These are phyloP conservation scores for Cardamine occulta DNA, from an alignment of 345 rosid species.

Conservation along the genomic window DNA sequence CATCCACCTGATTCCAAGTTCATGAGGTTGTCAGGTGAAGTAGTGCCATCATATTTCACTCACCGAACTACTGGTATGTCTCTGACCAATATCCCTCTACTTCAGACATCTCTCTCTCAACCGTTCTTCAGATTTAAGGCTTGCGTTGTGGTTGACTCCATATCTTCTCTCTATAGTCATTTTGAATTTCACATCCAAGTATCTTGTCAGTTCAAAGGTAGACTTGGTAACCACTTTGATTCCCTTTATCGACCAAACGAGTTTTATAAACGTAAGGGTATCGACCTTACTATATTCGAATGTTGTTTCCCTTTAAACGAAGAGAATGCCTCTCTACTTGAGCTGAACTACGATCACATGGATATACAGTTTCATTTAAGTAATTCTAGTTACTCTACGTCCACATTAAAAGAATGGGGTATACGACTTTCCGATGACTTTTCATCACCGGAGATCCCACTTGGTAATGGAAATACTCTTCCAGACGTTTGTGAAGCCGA, in stretches of 20 bases:
- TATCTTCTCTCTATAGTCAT: background rate
- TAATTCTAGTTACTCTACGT: background rate
- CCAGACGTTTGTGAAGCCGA: background rate
- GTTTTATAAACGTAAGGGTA: background rate
- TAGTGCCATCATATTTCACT: slow-evolving; percentile 25
- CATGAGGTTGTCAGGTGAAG: background rate
- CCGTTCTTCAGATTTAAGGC: slow-evolving; percentile 3
- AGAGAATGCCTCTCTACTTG: background rate
- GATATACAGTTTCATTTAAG: background rate
- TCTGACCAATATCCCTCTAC: slow-evolving; percentile 22
- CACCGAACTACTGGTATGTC: background rate
- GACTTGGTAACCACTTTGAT: background rate
- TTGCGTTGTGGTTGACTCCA: background rate
- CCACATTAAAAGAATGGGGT: slow-evolving; percentile 11
- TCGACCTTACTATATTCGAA: background rate
- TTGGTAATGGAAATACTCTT: background rate
- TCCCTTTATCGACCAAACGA: background rate
- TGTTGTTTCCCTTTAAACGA: background rate
- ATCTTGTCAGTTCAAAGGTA: slow-evolving; percentile 9
- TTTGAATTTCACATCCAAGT: background rate
- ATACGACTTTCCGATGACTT: background rate
- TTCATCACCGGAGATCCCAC: background rate
- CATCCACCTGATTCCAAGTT: accelerated
- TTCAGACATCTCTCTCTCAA: background rate
- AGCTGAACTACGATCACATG: background rate